Percentiles rank a stretch among this genome's conserved stretches.
Conservation (phyloP, 352 stramenopile genomes). For the Pythium angustatum region DNA sequence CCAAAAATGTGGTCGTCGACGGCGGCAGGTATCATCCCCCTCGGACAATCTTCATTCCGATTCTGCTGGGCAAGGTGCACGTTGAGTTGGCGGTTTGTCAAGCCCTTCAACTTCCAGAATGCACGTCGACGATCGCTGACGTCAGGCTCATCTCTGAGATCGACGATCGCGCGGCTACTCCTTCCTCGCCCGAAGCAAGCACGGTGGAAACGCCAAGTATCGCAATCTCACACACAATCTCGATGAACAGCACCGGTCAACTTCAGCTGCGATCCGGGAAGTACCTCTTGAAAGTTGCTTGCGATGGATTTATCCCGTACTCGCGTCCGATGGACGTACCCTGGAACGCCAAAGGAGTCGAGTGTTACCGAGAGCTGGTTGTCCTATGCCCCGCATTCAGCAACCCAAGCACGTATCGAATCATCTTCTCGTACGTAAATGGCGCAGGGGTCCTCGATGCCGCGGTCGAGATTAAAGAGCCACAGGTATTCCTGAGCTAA, state of each 20-base stretch:
- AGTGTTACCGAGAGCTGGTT: conserved; percentile 28
- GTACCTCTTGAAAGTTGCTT: conserved; percentile 38
- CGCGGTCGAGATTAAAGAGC: conserved; percentile 47
- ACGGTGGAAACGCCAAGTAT: background rate
- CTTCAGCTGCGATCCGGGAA: conserved; percentile 50
- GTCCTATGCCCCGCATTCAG: conserved; percentile 42
- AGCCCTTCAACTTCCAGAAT: background rate
- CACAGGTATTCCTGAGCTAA: too few relatives aligned
- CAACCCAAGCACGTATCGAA: conserved; percentile 28
- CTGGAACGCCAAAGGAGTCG: conserved; percentile 30
- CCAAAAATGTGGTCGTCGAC: conserved; percentile 69
- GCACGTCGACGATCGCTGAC: background rate
- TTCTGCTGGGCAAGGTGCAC: conserved; percentile 55
- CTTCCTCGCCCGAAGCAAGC: background rate
- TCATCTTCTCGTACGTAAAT: conserved; percentile 57
- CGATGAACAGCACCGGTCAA: conserved; percentile 24
- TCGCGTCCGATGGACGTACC: conserved; percentile 32
- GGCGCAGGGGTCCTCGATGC: conserved; percentile 37
- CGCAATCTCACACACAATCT: conserved; percentile 10
- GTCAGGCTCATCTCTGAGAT: conserved; percentile 4
- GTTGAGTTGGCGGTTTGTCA: conserved; percentile 29
- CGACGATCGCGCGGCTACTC: background rate
- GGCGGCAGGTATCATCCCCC: conserved; percentile 53
- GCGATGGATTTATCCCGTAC: conserved; percentile 31
- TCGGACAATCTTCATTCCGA: conserved; percentile 51